Conservation (phyloP, 352 stramenopile genomes). For the Phytophthora ohioensis region DNA sequence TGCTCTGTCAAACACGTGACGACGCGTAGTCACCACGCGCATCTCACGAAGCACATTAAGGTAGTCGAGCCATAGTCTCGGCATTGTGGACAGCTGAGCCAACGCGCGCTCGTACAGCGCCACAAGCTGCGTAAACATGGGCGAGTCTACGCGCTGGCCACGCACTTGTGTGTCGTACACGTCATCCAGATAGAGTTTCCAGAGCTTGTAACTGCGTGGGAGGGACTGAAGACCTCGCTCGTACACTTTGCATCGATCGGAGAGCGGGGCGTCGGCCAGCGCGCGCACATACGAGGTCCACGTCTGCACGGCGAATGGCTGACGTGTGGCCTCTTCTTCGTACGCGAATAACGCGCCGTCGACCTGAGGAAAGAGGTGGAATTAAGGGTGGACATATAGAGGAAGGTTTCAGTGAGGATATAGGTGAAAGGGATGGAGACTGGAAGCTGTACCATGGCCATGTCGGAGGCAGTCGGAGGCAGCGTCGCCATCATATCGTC, state of each 20-base stretch:
- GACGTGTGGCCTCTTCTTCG: constrained; percentile 86
- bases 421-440: background rate
- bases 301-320: constrained; percentile 87
- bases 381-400: background rate
- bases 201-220: constrained; percentile 96
- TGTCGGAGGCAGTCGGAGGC: constrained; percentile 14
- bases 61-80: constrained; percentile 96
- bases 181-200: constrained; percentile 90
- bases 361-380: constrained; percentile 1
- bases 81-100: constrained; percentile 95
- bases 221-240: constrained; percentile 88
- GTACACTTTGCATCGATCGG: constrained; percentile 72
- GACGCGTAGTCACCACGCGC: constrained; percentile 78
- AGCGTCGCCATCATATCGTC: constrained; percentile 25
- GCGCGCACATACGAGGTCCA: constrained; percentile 81
- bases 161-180: constrained; percentile 67
- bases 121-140: constrained; percentile 48
- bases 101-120: constrained; percentile 91
- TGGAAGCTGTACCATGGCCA: constrained; percentile 28
- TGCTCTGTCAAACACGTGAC: constrained; percentile 95
- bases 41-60: constrained; percentile 78
- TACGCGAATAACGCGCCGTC: constrained; percentile 54
- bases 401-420: constrained; percentile 4
- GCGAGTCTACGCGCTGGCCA: constrained; percentile 69
- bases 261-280: constrained; percentile 32